phyloP scores from a whole-genome alignment of 2,329 filamentous ascomycete species.

The Cucurbitaria berberidis region DNA sequence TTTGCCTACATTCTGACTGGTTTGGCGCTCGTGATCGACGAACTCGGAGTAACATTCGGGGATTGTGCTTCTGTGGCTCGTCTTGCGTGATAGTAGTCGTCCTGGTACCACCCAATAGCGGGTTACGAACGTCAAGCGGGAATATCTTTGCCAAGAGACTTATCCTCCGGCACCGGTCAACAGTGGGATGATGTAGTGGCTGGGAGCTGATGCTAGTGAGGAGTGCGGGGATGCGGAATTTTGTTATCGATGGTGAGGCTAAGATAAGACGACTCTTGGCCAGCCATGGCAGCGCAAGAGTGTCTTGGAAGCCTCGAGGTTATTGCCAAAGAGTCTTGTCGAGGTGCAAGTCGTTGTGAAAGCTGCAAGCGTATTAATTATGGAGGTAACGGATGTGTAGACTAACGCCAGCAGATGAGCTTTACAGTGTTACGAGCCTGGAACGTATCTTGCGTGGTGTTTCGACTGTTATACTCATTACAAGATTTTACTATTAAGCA shows the following conservation, averaged over 20 bases:
- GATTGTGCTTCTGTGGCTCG: not conserved
- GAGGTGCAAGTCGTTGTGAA: not conserved
- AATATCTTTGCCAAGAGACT: not conserved
- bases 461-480: not conserved
- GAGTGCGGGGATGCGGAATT: not conserved
- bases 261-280: constrained; percentile 1
- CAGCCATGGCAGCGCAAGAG: not conserved
- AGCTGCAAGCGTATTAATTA: not conserved
- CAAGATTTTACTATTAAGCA: not conserved
- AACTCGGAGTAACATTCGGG: not conserved
- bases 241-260: not conserved
- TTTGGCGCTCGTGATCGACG: not conserved
- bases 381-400: constrained; percentile 1
- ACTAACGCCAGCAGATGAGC: not conserved
- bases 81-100: not conserved
- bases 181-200: not conserved
- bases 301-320: not conserved
- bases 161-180: not conserved
- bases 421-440: too few species aligned
- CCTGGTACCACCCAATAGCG: not conserved
- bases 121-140: not conserved
- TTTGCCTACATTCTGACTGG: not conserved
- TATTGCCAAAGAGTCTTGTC: not conserved
- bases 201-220: not conserved
- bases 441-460: too few species aligned